Evolutionary conservation across 306 rosid species (phyloP).

Genomic region (Casuarina cunninghamiana): DNA sequence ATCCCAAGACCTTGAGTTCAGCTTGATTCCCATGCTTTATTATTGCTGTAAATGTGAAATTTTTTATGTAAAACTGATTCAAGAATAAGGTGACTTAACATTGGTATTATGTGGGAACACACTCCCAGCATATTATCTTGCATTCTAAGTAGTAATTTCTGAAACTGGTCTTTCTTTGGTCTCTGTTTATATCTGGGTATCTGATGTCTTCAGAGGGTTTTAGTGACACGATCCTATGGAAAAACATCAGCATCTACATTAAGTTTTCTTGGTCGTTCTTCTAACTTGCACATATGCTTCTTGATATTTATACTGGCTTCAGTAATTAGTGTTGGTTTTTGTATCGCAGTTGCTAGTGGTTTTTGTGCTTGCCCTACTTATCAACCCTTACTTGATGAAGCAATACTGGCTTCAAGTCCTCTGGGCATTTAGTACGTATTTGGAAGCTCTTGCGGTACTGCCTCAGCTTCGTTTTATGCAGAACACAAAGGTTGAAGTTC

Average conservation of each 20-base stretch:
- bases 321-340: slow-evolving; percentile 6
- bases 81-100: neutral
- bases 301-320: too few relatives aligned
- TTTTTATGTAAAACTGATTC: too few relatives aligned
- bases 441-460: slow-evolving; percentile 71
- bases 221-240: too few relatives aligned
- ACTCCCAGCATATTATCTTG: too few relatives aligned
- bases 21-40: neutral
- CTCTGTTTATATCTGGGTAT: too few relatives aligned
- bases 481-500: slow-evolving; percentile 65
- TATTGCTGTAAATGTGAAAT: neutral
- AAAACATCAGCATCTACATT: too few relatives aligned
- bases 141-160: too few relatives aligned
- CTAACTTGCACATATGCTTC: too few relatives aligned
- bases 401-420: slow-evolving; percentile 10
- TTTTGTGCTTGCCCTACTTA: slow-evolving; percentile 42
- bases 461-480: slow-evolving; percentile 82
- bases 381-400: slow-evolving; percentile 38
- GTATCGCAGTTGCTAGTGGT: slow-evolving; percentile 53
- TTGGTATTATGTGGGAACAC: too few relatives aligned
- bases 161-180: too few relatives aligned
- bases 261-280: too few relatives aligned
- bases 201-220: too few relatives aligned
- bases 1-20: neutral
- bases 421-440: slow-evolving; percentile 62